Evolutionary conservation across 495 filamentous ascomycete genomes (phyloP).

Genomic region (Talaromyces ruber): DNA sequence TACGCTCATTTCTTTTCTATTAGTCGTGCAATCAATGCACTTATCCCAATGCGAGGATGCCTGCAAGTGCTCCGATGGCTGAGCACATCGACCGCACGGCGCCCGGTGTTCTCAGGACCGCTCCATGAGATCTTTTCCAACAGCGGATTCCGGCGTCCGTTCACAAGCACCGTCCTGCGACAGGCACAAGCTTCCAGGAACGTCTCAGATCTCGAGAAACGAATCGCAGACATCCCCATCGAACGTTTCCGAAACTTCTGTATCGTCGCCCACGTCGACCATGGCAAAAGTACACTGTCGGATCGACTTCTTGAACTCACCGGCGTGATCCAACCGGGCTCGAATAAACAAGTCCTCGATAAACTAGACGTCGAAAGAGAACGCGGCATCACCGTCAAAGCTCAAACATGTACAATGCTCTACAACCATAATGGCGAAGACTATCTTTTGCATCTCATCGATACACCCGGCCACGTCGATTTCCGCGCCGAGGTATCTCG

Average conservation of each 20-base stretch:
- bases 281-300: conserved; percentile 92
- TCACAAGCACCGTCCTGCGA: conserved; percentile 29
- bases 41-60: conserved; percentile 48
- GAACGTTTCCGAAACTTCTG: conserved; percentile 92
- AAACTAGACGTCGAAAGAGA: conserved; percentile 96
- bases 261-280: conserved; percentile 97
- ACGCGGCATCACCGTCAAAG: conserved; percentile 96
- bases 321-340: conserved; percentile 79
- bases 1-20: neutral
- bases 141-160: conserved; percentile 21
- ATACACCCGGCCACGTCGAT: conserved; percentile 96
- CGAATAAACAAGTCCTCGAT: conserved; percentile 92
- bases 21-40: conserved; percentile 16
- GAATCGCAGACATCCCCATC: conserved; percentile 83
- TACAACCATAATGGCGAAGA: conserved; percentile 80
- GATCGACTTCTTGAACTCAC: conserved; percentile 92
- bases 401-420: conserved; percentile 96
- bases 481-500: conserved; percentile 93
- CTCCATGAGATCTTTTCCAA: conserved; percentile 13
- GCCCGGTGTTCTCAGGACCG: conserved; percentile 28
- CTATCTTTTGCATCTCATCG: conserved; percentile 89
- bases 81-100: conserved; percentile 29
- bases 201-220: conserved; percentile 56
- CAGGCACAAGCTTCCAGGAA: conserved; percentile 26
- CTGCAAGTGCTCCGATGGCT: conserved; percentile 44